Evolutionary conservation across 495 filamentous ascomycete species (phyloP), one percentile per base, ranked within the genome.

Genomic region (Daldinia childiae): DNA sequence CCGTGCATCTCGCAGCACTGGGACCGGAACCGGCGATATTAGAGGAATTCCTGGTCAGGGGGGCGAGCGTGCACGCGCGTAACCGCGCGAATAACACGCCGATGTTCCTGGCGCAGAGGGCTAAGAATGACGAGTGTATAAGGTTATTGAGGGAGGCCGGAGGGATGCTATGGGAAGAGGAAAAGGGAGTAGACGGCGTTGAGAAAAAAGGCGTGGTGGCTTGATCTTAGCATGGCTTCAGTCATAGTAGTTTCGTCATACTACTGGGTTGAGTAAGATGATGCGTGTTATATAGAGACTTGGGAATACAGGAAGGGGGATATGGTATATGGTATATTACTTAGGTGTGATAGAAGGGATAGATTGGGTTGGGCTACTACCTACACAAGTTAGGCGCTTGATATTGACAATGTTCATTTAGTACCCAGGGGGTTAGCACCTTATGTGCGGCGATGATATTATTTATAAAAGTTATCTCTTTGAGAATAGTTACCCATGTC

Each of bases 21-120:
- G 76, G 81, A 2, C 80, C 82, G 0, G 71, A 81, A 34, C 66
- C 71, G 0, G 79, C 87, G 1, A 90, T 97, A 27, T 81, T 97
- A 51, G 85, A 87, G 36, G 89, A 90, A 69, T 84, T 97, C 57
- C 86, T 98, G 8, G 82, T 80, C 21, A 85, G 91, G 27, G 94
- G 94, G 3, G 95, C 92, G 1, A 93, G 91, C 38, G 95, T 98
- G 14, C 94, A 97, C 78, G 79, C 92, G 21, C 88, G 95, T 45
- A 97, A 97, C 78, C 84, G 88, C 19, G 88, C 87, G 26, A 90
- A 92, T 62, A 90, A 92, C 74, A 97, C 94, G 52, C 93, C 95
- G 38, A 82, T 97, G 55, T 94, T 90, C 77, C 81, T 95, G 32
- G 92, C 93, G 6, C 87, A 89, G 69, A 86, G 82, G 72, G 77